Base-by-base conservation (phyloP, 2,329 filamentous ascomycete genomes). In the Trichoderma atroviride region DNA sequence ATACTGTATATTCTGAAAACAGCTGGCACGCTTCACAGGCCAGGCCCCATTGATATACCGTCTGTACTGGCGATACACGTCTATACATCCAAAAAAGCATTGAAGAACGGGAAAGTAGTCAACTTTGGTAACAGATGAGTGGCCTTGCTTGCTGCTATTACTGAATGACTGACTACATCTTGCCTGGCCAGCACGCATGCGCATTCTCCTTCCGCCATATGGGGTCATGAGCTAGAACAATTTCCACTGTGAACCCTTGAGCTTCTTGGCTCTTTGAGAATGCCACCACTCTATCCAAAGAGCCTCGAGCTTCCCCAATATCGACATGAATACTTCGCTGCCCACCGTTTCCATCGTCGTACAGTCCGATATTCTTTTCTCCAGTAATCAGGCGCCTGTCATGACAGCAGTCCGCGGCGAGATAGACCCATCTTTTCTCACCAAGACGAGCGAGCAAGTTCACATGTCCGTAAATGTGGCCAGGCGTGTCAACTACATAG, bases 401-500 rank as follows among this genome's bases (percentile, higher is more conserved):
- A 29, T 69, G 67, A 1, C 59, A 63, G n/a, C 59, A 63, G 9
- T 69, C 67, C 9, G 50, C 67, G 0, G 31, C 67, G 14, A 69
- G 59, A 22, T 64, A 65, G 6, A 29, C 59, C 27, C 35, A 69
- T 63, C 31, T 37, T 16, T 35, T 37, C 11, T 69, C 59, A 4
- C 31, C 60, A 14, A 69, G 31, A 1, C 60, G 58, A 35, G 52
- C 59, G 10, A 69, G 67, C 10, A 65, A 27, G 35, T 69, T 69
- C 24, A 69, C 58, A 50, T 69, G 67, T 5, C 52, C 67, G 24
- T 63, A 57, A 16, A 61, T 53, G 35, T 69, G 67, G n/a, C 67
- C 67, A 4, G 67, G 59, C 1, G 67, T 55, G 13, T 69, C 60
- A 31, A 65, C 33, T 5, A 69, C 58, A 27, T 64, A 65, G 11